Evolutionary conservation across 179 eudicot species (phyloP), one percentile per base, ranked within the genome.

Genomic region (Amaranthus tricolor): DNA sequence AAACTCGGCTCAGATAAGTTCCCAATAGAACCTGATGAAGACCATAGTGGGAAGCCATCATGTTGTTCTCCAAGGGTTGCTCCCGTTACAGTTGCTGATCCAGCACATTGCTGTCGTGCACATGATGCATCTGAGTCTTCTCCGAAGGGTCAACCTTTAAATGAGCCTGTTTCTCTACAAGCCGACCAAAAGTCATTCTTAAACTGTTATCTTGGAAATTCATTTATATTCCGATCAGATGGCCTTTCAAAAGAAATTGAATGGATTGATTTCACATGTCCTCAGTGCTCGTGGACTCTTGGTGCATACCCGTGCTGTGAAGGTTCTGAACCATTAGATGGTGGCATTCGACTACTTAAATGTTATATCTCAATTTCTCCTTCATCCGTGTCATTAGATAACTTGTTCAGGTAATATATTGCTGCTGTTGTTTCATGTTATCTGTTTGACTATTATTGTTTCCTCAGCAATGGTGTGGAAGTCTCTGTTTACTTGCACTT

Each of bases 151-250:
- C 81, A 78, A 78, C 79, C 68, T 20, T 57, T n/a, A 45, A 76
- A 47, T 59, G 81, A 21, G 69, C 66, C 79, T 17, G 66, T 63
- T 79, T 83, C 68, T 74, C 90, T 95, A 69, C 78, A 77, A 73
- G 86, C 71, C 66, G 85, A 86, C 76, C 93, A 90, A 80, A 93
- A 89, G 82, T 79, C 87, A 55, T 91, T 95, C 59, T 89, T 92
- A 9, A 86, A 95, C 78, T 96, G 97, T 57, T 91, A 84, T 85
- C 93, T 95, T 71, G 97, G 97, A 64, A 84, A 88, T 76, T 82
- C 85, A 58, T 95, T 95, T 83, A 83, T 90, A 86, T 86, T 83
- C 45, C 84, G 73, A 71, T 78, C 90, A 52, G 84, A 97, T 31
- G 74, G 87, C 75, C 87, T 95, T 71, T 88, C 99, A 40, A 89